Percentiles rank a stretch among this genome's conserved stretches.
phyloP scores from a whole-genome alignment of 1,284 basidiomycete genomes.

The Phlebopus sp. region DNA sequence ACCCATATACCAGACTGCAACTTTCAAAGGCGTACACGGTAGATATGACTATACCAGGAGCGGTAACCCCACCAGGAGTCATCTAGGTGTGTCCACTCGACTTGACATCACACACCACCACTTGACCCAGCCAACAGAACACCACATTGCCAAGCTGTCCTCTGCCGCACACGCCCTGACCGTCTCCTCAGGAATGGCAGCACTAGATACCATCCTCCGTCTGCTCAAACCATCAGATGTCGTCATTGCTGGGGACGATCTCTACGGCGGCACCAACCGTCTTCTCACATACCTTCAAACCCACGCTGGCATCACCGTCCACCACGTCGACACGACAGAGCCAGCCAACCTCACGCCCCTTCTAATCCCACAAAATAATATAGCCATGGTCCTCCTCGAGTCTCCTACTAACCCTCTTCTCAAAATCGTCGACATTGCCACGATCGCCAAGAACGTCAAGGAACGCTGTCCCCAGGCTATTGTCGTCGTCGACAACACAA shows the following conservation, averaged over 20 bases:
- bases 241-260: constrained; percentile 94
- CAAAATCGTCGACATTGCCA: constrained; percentile 90
- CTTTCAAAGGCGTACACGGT: constrained; percentile 93
- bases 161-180: constrained; percentile 86
- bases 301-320: constrained; percentile 86
- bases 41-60: constrained; percentile 94
- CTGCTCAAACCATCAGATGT: constrained; percentile 93
- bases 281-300: constrained; percentile 88
- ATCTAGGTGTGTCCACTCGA: constrained; percentile 66
- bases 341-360: constrained; percentile 62
- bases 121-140: constrained; percentile 55
- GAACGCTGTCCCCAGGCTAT: constrained; percentile 78
- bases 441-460: constrained; percentile 80
- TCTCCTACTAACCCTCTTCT: constrained; percentile 97
- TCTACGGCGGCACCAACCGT: constrained; percentile 98
- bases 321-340: constrained; percentile 93
- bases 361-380: constrained; percentile 67
- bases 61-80: constrained; percentile 95
- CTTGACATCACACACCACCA: neutral
- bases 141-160: constrained; percentile 94
- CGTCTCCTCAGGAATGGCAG: constrained; percentile 97
- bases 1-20: constrained; percentile 97
- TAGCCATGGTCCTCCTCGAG: constrained; percentile 91
- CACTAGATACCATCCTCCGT: constrained; percentile 92
- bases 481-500: constrained; percentile 97